These are phyloP conservation scores for Vicia villosa DNA, from an alignment of 306 rosid genomes.

Conservation along the genomic window DNA sequence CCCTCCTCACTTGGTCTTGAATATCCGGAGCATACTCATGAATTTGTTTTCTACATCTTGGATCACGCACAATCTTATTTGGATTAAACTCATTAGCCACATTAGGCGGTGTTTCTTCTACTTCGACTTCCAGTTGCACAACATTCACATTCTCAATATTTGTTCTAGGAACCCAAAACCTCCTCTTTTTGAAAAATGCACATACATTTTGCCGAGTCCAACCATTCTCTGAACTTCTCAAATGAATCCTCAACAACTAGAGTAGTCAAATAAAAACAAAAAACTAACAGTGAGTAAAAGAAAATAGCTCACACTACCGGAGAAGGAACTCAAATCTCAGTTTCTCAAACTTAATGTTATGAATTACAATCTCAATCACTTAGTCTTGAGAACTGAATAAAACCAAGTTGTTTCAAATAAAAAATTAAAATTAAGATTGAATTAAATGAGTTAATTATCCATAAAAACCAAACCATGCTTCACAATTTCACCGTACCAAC, in stretches of 20 bases:
- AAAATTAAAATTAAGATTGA: constrained; percentile 21
- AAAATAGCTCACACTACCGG: too few relatives aligned
- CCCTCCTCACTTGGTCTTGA: too few relatives aligned
- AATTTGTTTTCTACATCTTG: too few relatives aligned
- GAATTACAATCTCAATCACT: constrained; percentile 15
- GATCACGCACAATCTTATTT: too few relatives aligned
- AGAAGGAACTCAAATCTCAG: constrained; percentile 28
- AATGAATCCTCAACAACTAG: constrained; percentile 75
- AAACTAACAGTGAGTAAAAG: too few relatives aligned
- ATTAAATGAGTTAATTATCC: constrained; percentile 11
- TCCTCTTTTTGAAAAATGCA: constrained; percentile 14
- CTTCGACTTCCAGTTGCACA: too few relatives aligned
- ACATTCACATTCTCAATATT: too few relatives aligned
- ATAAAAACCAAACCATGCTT: constrained; percentile 12
- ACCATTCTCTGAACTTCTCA: constrained; percentile 58
- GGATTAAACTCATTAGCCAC: too few relatives aligned
- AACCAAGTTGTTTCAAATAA: not conserved
- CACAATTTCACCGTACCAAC: constrained; percentile 19
- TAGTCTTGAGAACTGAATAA: not conserved
- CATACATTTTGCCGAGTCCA: constrained; percentile 98
- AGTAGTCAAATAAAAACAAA: too few relatives aligned
- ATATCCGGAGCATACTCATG: too few relatives aligned
- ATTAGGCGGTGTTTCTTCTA: too few relatives aligned
- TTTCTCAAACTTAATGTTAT: constrained; percentile 10
- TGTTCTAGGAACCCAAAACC: too few relatives aligned